These are phyloP conservation scores for Wallacemonas rigidus DNA, from an alignment of 208 protist species.

Conservation along the genomic window DNA sequence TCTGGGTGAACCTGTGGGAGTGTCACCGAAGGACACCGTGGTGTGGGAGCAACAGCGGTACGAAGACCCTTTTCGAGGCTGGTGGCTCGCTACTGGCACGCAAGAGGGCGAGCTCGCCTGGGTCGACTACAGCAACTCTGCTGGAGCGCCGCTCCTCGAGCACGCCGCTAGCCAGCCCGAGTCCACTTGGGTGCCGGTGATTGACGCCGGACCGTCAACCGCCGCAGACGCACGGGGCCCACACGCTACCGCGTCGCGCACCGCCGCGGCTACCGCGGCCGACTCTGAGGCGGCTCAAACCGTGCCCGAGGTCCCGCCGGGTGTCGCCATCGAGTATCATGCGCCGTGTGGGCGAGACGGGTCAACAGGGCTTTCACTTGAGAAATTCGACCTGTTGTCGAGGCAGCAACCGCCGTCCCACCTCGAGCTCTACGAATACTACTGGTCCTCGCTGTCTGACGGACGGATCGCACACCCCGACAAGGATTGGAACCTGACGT, in stretches of 20 bases:
- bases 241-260: background rate
- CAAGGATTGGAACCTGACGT: slow-evolving; percentile 51
- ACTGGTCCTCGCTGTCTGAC: slow-evolving; percentile 29
- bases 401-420: slow-evolving; percentile 18
- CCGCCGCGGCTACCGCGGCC: background rate
- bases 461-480: background rate
- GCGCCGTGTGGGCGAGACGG: background rate
- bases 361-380: background rate
- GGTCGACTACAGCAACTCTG: slow-evolving; percentile 24
- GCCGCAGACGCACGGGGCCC: background rate
- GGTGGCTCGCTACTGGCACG: slow-evolving; percentile 59
- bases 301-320: background rate
- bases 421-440: slow-evolving; percentile 36
- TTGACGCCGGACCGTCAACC: background rate
- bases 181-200: background rate
- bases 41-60: slow-evolving; percentile 59
- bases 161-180: background rate
- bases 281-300: background rate
- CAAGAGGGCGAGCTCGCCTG: slow-evolving; percentile 52
- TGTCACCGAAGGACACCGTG: slow-evolving; percentile 45
- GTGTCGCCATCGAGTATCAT: slow-evolving; percentile 3
- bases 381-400: background rate
- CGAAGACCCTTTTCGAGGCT: slow-evolving; percentile 65
- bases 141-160: background rate
- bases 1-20: slow-evolving; percentile 60